Evolutionary conservation across 768 basidiomycete species (phyloP), one percentile per base, ranked within the genome.

Genomic region (Hirschioporus abietinus): DNA sequence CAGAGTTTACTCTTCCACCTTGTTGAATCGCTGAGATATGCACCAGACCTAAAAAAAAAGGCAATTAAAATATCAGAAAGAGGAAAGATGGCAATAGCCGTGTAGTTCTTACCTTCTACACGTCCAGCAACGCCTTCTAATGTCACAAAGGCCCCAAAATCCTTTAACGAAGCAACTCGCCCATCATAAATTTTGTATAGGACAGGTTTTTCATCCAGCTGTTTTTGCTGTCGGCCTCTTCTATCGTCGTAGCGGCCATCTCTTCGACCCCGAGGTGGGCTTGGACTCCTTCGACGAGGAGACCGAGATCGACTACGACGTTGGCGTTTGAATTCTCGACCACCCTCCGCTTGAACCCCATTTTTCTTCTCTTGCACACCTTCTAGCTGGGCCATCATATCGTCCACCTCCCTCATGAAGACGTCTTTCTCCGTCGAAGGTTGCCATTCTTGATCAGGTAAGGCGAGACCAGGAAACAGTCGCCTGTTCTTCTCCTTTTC

Each of bases 121-220:
- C 95, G 82, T 12, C 95, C 95, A 17, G 80, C 78, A 61, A 99
- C 79, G 30, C 96, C 96, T 68, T 99, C 96, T 7, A 99, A 77
- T 35, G 85, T 84, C 57, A 97, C 90, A 72, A 99, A 99, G 0
- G 94, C 96, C 64, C 97, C 97, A 75, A 99, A 99, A 68, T 99
- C 97, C 77, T 93, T 94, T 71, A 97, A 71, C 15, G 91, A 88
- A 0, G 90, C 83, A 27, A 99, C 88, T 69, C 86, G 88, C 8
- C 96, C 97, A 64, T 84, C 82, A 77, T 99, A 99, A 35, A 99
- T 94, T 82, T 99, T 99, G 86, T 89, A 99, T 59, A 97, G 76
- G 1, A 98, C 80, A 0, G 97, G 95, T 63, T 82, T 83, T 58
- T 96, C 93, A 74, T 99, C 96, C 42, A 90, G 63, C 59, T 72